phyloP scores from a whole-genome alignment of 352 stramenopile genomes.

The Phytophthora tentaculata region DNA sequence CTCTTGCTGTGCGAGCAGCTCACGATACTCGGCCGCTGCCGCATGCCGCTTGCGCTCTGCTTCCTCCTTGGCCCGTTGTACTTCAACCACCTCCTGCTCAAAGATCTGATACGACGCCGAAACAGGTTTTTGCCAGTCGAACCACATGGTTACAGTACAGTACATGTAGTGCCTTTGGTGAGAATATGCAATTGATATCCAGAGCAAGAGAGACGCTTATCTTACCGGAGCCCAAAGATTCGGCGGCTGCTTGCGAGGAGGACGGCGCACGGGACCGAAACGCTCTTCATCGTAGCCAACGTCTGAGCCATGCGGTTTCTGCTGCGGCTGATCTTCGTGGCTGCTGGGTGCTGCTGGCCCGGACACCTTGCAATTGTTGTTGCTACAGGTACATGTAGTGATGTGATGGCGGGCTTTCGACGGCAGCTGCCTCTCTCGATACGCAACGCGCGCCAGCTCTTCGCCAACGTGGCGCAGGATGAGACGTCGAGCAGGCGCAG shows the following conservation, averaged over 20 bases:
- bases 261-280: slow-evolving; percentile 54
- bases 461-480: slow-evolving; percentile 72
- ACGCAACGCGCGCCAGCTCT: slow-evolving; percentile 57
- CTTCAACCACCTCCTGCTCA: slow-evolving; percentile 61
- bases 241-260: slow-evolving; percentile 49
- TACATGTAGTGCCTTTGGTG: too few species aligned
- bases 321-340: background rate
- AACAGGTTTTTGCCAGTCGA: slow-evolving; percentile 9
- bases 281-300: slow-evolving; percentile 68
- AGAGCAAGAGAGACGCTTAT: too few species aligned
- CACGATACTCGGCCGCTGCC: slow-evolving; percentile 46
- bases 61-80: slow-evolving; percentile 59
- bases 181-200: background rate
- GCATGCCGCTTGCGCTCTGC: slow-evolving; percentile 46
- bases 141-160: background rate
- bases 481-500: slow-evolving; percentile 38
- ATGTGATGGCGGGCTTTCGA: slow-evolving; percentile 4
- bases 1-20: slow-evolving; percentile 55
- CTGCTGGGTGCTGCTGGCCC: background rate
- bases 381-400: too few species aligned
- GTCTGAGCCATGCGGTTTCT: slow-evolving; percentile 20
- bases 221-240: slow-evolving; percentile 65
- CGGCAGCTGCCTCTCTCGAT: slow-evolving; percentile 28
- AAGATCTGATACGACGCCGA: slow-evolving; percentile 53
- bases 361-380: slow-evolving; percentile 10